Evolutionary conservation across 2,329 filamentous ascomycete species (phyloP).

Genomic region (Aspergillus sp.): DNA sequence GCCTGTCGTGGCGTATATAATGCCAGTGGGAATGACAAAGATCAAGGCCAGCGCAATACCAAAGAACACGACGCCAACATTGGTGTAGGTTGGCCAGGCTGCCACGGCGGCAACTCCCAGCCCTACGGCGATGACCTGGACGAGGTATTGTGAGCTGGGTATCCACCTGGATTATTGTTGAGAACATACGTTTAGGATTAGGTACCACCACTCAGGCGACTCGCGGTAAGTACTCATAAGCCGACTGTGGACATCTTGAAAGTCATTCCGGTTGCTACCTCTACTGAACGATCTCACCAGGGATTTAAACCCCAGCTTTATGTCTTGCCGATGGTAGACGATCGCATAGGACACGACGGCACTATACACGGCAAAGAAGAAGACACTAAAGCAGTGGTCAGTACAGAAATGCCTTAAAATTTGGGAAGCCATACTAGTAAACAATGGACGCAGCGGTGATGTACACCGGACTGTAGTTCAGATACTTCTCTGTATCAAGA

Average conservation of each 20-base stretch:
- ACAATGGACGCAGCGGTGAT: not conserved
- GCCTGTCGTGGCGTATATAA: constrained; percentile 11
- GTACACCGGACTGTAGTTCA: constrained; percentile 2
- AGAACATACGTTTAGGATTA: not conserved
- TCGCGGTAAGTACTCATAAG: constrained; percentile 6
- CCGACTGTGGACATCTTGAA: constrained; percentile 5
- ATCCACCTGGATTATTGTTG: too few species aligned
- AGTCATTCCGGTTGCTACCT: not conserved
- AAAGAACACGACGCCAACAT: constrained; percentile 8
- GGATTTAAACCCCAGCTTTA: not conserved
- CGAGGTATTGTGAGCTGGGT: too few species aligned
- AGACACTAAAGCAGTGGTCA: not conserved
- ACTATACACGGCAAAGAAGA: constrained; percentile 9
- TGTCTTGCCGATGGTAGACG: constrained; percentile 1
- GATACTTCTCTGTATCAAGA: constrained; percentile 1
- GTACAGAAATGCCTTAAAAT: too few species aligned
- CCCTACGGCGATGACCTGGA: not conserved
- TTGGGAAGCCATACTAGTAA: not conserved
- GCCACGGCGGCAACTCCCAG: not conserved
- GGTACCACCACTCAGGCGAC: constrained; percentile 9
- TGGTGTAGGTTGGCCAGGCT: constrained; percentile 3
- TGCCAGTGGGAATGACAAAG: constrained; percentile 6
- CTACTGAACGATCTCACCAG: not conserved
- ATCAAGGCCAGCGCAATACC: constrained; percentile 4
- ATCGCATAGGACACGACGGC: not conserved